Evolutionary conservation across 371 early-diverging fungal genomes (phyloP).

Genomic region (Mucor mucedo): DNA sequence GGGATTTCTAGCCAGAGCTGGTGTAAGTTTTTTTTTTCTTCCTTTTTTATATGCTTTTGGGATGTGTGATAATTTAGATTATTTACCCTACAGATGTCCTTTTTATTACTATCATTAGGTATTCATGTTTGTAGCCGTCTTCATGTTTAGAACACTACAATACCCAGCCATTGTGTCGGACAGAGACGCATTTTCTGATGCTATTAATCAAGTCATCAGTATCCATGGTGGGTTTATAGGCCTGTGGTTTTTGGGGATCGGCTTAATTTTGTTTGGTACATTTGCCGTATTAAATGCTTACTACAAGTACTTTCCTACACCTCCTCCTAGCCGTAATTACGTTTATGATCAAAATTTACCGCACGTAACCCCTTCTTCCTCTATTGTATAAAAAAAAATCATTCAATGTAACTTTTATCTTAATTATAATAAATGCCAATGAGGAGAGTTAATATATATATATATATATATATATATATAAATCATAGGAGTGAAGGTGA

Average conservation of each 20-base stretch:
- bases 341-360: neutral
- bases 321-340: conserved; percentile 24
- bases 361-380: no score
- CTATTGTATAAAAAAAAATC: no score
- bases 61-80: no score
- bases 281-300: conserved; percentile 32
- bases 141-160: conserved; percentile 23
- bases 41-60: no score
- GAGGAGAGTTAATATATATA: no score
- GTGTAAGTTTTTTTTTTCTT: conserved; percentile 6
- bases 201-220: conserved; percentile 27
- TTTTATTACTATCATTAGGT: conserved; percentile 2
- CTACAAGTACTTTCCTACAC: conserved; percentile 37
- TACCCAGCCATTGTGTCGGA: conserved; percentile 9
- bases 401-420: no score
- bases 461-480: no score
- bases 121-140: conserved; percentile 34
- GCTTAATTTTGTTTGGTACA: conserved; percentile 27
- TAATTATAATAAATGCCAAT: no score
- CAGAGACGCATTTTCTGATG: conserved; percentile 26
- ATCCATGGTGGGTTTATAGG: conserved; percentile 20
- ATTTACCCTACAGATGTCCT: no score
- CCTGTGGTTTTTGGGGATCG: conserved; percentile 29
- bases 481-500: no score
- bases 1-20: conserved; percentile 29